A percentile compares a stretch with the other conserved stretches of the same genome.
Evolutionary conservation across 805 yeast genomes (phyloP).

Genomic region (Schwanniomyces pseudopolymorphus): DNA sequence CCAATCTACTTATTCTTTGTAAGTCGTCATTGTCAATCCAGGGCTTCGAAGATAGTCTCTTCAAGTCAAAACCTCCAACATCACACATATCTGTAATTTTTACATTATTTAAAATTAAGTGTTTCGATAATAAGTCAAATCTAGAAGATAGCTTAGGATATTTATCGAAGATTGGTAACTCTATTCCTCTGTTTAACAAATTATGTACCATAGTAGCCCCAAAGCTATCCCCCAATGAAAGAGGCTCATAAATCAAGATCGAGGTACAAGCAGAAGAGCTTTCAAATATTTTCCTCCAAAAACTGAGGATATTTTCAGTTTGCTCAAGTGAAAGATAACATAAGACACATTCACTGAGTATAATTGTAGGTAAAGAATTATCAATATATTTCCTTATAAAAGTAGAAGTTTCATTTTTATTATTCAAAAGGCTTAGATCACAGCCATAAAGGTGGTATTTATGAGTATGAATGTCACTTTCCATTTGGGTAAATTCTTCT

Average conservation of each 20-base stretch:
- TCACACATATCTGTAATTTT: constrained; percentile 48
- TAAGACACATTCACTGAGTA: constrained; percentile 73
- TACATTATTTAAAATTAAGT: constrained; percentile 26
- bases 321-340: constrained; percentile 62
- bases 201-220: constrained; percentile 70
- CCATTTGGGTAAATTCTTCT: constrained; percentile 21
- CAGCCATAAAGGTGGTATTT: constrained; percentile 53
- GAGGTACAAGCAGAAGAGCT: constrained; percentile 12
- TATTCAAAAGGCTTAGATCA: constrained; percentile 48
- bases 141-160: constrained; percentile 46
- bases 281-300: constrained; percentile 35
- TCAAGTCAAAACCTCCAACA: constrained; percentile 36
- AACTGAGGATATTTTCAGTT: constrained; percentile 44
- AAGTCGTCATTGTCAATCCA: constrained; percentile 48
- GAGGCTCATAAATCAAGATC: constrained; percentile 66
- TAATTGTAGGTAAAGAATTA: constrained; percentile 50
- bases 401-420: constrained; percentile 2
- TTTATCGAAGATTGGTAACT: constrained; percentile 54
- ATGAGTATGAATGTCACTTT: constrained; percentile 31
- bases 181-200: constrained; percentile 58
- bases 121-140: constrained; percentile 17
- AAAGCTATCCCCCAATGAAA: constrained; percentile 60
- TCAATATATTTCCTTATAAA: constrained; percentile 23
- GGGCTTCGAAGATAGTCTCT: constrained; percentile 15
- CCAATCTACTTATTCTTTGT: constrained; percentile 50